Conservation (phyloP, 495 filamentous ascomycete genomes). For the Cercophora sp. region DNA sequence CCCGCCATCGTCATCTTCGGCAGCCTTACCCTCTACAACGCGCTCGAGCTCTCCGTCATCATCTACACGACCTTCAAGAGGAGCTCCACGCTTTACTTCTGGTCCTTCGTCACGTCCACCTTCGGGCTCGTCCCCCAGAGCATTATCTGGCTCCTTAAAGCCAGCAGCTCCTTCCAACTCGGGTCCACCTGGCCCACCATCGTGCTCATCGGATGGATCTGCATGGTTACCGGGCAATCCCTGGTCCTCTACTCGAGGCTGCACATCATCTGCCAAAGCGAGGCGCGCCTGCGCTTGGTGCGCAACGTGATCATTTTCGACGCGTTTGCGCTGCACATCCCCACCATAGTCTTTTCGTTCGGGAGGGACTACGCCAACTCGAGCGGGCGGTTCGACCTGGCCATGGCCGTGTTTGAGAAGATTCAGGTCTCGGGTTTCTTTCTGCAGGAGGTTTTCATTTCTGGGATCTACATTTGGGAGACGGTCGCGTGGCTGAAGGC, state of each 20-base stretch:
- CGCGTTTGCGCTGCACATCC: conserved; percentile 51
- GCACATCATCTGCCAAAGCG: conserved; percentile 53
- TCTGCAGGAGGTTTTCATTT: not conserved
- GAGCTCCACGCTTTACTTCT: not conserved
- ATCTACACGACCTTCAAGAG: conserved; percentile 37
- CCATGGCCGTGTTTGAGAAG: not conserved
- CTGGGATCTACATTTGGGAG: not conserved
- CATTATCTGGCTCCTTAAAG: conserved; percentile 59
- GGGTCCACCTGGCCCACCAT: conserved; percentile 40
- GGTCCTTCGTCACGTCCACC: conserved; percentile 31
- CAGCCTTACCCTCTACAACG: conserved; percentile 35
- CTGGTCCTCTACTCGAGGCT: conserved; percentile 66
- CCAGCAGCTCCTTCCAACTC: conserved; percentile 44
- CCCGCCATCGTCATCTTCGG: not conserved
- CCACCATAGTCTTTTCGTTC: conserved; percentile 43
- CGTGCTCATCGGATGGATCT: conserved; percentile 56
- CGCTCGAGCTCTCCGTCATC: conserved; percentile 37
- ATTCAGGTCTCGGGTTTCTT: not conserved
- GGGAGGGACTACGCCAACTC: not conserved
- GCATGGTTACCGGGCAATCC: conserved; percentile 65
- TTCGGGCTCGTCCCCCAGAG: conserved; percentile 55
- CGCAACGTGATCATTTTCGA: conserved; percentile 58
- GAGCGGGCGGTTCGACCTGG: not conserved
- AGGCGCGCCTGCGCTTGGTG: conserved; percentile 48
- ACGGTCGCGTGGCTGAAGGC: not conserved